These are phyloP conservation scores for Cytospora leucostoma DNA, from an alignment of 2,329 filamentous ascomycete species.

Conservation along the genomic window DNA sequence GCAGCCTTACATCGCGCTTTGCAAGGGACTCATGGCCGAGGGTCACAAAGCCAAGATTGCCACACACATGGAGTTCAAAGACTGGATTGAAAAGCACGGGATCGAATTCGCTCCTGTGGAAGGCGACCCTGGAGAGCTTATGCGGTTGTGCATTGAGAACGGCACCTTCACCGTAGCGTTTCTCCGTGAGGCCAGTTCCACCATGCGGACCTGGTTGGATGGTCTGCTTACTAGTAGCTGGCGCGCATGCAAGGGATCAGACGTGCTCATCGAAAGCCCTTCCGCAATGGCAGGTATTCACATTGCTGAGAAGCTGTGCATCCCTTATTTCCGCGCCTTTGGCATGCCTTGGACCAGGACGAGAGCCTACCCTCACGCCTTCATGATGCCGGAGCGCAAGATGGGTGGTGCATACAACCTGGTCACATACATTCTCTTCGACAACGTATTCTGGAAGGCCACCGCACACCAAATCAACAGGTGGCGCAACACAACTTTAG, in stretches of 20 bases:
- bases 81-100: conserved; percentile 88
- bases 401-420: conserved; percentile 96
- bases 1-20: conserved; percentile 95
- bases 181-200: conserved; percentile 79
- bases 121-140: conserved; percentile 90
- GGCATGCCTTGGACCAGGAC: conserved; percentile 99
- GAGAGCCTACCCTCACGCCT: conserved; percentile 92
- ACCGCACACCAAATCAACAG: conserved; percentile 89
- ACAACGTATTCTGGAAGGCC: conserved; percentile 94
- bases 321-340: conserved; percentile 96
- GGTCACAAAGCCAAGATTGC: conserved; percentile 87
- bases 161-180: conserved; percentile 96
- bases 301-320: conserved; percentile 87
- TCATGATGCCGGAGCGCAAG: conserved; percentile 88
- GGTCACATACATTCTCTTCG: conserved; percentile 93
- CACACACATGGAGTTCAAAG: conserved; percentile 86
- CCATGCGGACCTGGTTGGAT: conserved; percentile 94
- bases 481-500: conserved; percentile 82
- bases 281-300: conserved; percentile 98
- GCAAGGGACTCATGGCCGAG: conserved; percentile 84
- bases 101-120: conserved; percentile 89
- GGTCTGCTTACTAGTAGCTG: conserved; percentile 81
- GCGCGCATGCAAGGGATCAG: conserved; percentile 79
- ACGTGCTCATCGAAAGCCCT: conserved; percentile 91
- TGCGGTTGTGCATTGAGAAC: conserved; percentile 94